Conservation (phyloP, 169 alveolate species). For the Perkinsus marinus region DNA sequence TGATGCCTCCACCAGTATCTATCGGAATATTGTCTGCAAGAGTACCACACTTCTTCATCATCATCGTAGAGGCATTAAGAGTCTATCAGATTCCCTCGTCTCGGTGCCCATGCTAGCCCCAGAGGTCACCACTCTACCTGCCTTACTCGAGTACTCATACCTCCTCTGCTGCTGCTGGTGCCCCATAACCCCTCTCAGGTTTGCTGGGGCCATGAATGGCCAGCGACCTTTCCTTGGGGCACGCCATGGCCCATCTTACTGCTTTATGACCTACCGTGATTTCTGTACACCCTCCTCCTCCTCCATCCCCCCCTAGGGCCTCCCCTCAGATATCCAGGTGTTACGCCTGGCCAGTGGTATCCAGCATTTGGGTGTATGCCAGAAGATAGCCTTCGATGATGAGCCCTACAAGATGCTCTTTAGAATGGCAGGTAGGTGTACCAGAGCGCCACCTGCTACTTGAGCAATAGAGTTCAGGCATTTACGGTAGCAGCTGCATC, state of each 20-base stretch:
- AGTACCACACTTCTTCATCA: background rate
- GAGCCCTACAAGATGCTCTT: background rate
- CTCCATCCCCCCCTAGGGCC: background rate
- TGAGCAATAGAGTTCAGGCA: background rate
- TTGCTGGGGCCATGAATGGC: background rate
- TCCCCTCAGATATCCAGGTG: background rate
- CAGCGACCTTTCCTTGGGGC: background rate
- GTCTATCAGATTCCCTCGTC: background rate
- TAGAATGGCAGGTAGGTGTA: background rate
- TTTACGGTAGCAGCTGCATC: background rate
- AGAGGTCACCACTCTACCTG: background rate
- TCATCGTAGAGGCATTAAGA: too few relatives aligned
- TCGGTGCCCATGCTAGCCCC: background rate
- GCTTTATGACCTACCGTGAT: background rate
- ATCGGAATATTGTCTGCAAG: background rate
- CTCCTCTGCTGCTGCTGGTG: background rate
- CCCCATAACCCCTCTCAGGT: background rate
- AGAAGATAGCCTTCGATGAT: background rate
- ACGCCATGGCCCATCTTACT: background rate
- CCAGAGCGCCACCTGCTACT: background rate
- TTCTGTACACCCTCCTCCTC: background rate
- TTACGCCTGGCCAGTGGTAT: background rate
- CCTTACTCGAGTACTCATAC: background rate
- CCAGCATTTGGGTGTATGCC: background rate
- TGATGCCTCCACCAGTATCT: background rate